Base-by-base conservation (phyloP, 768 basidiomycete species). In the Tricholoma sp. region DNA sequence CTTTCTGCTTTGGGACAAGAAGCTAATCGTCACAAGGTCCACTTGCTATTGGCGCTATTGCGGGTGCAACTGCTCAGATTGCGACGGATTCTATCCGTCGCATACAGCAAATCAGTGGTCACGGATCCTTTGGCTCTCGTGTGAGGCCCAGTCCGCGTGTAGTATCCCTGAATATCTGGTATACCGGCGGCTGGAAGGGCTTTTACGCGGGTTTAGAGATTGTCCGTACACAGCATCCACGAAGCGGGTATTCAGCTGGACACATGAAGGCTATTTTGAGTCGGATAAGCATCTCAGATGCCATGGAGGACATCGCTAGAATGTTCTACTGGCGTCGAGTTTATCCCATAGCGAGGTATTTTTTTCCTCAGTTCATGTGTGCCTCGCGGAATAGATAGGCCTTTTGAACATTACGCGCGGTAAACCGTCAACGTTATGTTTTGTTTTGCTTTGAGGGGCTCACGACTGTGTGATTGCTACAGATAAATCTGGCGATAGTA, bases 201-300 rank as follows among this genome's bases (percentile, higher is more conserved):
- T 70, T 67, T 45, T 68, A 64, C 55, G 58, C 61, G 11, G 68
- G 67, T 3, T 54, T 68, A 17, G 68, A 65, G 11, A 58, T 67
- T 33, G 66, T 62, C 67, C 24, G 63, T 62, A 55, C 65, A 68
- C 32, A 65, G 63, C 42, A 62, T 68, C n/a, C n/a, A n/a, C n/a
- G n/a, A n/a, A n/a, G n/a, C n/a, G n/a, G n/a, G n/a, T n/a, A n/a
- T n/a, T n/a, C n/a, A n/a, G n/a, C n/a, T n/a, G n/a, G n/a, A 20
- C 3, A 41, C 17, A 10, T 24, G 17, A 2, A 5, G 13, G 20
- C 42, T 20, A 24, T 24, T 48, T 29, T 28, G 8, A 15, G 15
- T 29, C n/a, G 47, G 24, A 48, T 48, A 29, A 31, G 15, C 29
- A 29, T 45, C 12, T 29, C 6, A 31, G n/a, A 29, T 7, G 31